phyloP scores from a whole-genome alignment of 495 filamentous ascomycete genomes.

The Neurospora sublineolata region DNA sequence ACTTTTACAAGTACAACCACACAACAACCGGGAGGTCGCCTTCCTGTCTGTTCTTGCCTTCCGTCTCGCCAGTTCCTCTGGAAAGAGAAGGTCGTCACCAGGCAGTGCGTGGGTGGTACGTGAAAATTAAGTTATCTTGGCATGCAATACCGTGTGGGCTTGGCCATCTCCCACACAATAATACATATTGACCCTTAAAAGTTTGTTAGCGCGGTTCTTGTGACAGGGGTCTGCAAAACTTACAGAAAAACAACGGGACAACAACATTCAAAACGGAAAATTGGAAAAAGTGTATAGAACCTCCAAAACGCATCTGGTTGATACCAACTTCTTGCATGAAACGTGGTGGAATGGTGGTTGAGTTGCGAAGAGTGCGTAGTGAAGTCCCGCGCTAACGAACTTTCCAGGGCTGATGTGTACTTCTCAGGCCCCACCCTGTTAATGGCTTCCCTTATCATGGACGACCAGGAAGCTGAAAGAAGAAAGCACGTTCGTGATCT shows the following conservation, averaged over 20 bases:
- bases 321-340: too few species aligned
- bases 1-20: neutral
- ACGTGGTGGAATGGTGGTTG: too few species aligned
- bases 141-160: neutral
- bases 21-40: neutral
- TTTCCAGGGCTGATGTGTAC: too few species aligned
- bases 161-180: neutral
- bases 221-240: too few species aligned
- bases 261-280: too few species aligned
- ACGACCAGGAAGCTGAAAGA: neutral
- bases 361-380: too few species aligned
- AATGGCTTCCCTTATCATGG: neutral
- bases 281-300: too few species aligned
- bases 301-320: too few species aligned
- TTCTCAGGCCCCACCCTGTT: neutral
- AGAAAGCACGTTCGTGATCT: neutral
- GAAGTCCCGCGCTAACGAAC: too few species aligned
- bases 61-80: neutral
- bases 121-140: neutral
- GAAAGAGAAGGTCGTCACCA: neutral
- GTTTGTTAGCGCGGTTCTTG: too few species aligned
- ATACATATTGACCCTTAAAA: too few species aligned
- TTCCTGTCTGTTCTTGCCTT: neutral
- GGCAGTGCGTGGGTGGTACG: neutral
- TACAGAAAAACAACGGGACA: too few species aligned